Evolutionary conservation across 768 basidiomycete genomes (phyloP).

Genomic region (Aureoboletus auriporus): DNA sequence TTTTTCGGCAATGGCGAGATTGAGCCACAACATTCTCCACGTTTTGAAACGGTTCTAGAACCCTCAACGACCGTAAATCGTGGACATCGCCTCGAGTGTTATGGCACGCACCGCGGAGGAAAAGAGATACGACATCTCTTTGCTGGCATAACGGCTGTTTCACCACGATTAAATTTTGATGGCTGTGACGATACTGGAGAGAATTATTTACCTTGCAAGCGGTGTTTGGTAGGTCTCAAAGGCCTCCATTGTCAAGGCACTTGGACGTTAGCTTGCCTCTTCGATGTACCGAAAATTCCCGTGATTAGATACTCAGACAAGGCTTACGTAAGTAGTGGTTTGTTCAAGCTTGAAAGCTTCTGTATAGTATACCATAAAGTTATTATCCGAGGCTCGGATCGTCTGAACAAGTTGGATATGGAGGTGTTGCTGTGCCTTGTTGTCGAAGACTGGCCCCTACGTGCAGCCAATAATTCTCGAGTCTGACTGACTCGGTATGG

Average conservation of each 20-base stretch:
- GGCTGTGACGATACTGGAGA: background rate
- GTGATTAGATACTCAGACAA: background rate
- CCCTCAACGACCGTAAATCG: background rate
- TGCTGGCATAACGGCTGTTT: constrained; percentile 93
- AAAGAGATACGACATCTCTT: constrained; percentile 97
- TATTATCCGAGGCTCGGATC: too few species aligned
- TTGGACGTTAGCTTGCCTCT: too few species aligned
- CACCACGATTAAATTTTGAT: constrained; percentile 1
- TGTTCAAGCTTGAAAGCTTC: too few species aligned
- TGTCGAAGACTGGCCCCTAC: too few species aligned
- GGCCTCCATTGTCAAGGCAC: constrained; percentile 46
- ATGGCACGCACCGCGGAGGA: constrained; percentile 71
- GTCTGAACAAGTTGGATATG: too few species aligned
- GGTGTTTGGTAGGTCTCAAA: constrained; percentile 79
- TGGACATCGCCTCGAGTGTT: background rate
- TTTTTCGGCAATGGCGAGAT: constrained; percentile 94
- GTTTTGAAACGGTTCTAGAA: constrained; percentile 88
- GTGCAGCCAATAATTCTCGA: too few species aligned
- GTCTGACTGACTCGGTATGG: too few species aligned
- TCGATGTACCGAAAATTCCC: background rate
- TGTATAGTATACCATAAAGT: too few species aligned
- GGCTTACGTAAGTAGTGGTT: background rate
- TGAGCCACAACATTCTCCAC: constrained; percentile 95
- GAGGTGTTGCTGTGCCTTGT: too few species aligned
- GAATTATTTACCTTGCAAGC: constrained; percentile 59